These are phyloP conservation scores for Magnaporthiopsis rhizophila DNA, from an alignment of 2,329 filamentous ascomycete genomes.

Conservation along the genomic window DNA sequence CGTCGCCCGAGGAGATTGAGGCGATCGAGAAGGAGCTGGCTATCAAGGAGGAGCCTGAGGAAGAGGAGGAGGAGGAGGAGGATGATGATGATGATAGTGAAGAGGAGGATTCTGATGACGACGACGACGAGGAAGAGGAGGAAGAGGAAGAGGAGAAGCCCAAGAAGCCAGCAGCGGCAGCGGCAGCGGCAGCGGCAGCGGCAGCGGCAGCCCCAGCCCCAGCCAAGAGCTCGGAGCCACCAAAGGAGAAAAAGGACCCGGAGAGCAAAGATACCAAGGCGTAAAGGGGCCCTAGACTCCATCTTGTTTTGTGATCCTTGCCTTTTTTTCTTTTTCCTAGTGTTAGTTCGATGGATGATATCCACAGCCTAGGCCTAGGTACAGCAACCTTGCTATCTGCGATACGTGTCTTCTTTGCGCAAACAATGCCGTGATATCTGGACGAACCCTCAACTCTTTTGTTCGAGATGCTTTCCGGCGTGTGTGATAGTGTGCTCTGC, in stretches of 20 bases:
- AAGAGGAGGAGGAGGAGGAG: constrained; percentile 25
- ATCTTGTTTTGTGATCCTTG: background rate
- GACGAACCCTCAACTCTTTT: no score
- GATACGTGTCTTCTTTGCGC: no score
- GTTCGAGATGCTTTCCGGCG: no score
- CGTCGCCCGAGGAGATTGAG: constrained; percentile 29
- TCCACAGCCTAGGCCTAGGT: no score
- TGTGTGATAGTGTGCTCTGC: background rate
- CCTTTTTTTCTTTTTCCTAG: background rate
- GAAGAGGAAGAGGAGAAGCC: constrained; percentile 19
- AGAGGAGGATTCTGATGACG: constrained; percentile 21
- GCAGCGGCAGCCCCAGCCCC: no score
- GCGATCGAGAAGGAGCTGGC: constrained; percentile 30
- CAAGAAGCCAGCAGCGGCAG: constrained; percentile 18
- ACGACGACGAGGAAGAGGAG: constrained; percentile 16
- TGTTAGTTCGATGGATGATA: background rate
- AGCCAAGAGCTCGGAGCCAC: background rate
- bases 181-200: constrained; percentile 7
- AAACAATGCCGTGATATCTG: no score
- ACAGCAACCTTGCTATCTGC: no score
- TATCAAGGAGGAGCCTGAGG: constrained; percentile 31
- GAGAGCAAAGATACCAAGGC: constrained; percentile 12
- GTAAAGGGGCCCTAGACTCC: constrained; percentile 3
- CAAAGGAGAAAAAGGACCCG: background rate
- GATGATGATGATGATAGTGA: constrained; percentile 21